Evolutionary conservation across 1,284 basidiomycete genomes (phyloP).

Genomic region (Papiliotrema laurentii): DNA sequence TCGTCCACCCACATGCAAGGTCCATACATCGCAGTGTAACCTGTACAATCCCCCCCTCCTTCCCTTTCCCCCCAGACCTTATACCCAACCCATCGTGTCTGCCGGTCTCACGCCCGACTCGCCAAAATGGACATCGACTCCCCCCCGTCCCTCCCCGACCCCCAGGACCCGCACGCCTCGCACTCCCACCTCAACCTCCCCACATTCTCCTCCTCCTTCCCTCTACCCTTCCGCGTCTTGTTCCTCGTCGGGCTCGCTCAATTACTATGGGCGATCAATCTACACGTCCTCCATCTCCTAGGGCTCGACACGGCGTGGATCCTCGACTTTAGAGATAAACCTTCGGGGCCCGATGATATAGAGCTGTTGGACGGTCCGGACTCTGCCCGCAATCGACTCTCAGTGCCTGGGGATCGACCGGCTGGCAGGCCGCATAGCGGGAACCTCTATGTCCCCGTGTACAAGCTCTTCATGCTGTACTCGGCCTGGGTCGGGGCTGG

Average conservation of each 20-base stretch:
- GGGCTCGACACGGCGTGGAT: conserved; percentile 68
- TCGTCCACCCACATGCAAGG: too few relatives aligned
- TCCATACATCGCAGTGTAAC: too few relatives aligned
- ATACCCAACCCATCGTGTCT: too few relatives aligned
- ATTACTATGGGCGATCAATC: conserved; percentile 76
- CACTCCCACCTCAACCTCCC: conserved; percentile 45
- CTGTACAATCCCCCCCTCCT: too few relatives aligned
- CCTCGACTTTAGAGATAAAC: conserved; percentile 49
- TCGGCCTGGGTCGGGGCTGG: conserved; percentile 57
- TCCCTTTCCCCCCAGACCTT: too few relatives aligned
- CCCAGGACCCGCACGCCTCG: conserved; percentile 6
- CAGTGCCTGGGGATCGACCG: neutral
- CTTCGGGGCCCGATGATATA: neutral
- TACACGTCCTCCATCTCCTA: conserved; percentile 71
- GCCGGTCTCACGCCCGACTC: too few relatives aligned
- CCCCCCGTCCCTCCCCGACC: conserved; percentile 25
- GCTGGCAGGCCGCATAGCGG: conserved; percentile 9
- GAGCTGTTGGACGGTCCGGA: neutral
- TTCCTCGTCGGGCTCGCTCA: conserved; percentile 66
- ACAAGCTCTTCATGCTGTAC: conserved; percentile 63
- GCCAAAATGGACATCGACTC: conserved; percentile 46
- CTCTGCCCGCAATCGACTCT: neutral
- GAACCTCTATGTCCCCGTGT: conserved; percentile 59
- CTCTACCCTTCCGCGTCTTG: conserved; percentile 75
- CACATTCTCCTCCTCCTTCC: conserved; percentile 60